A percentile compares a stretch with the other conserved stretches of the same genome.
Evolutionary conservation across 805 yeast species (phyloP).

Genomic region (Kodamaea kakaduensis): DNA sequence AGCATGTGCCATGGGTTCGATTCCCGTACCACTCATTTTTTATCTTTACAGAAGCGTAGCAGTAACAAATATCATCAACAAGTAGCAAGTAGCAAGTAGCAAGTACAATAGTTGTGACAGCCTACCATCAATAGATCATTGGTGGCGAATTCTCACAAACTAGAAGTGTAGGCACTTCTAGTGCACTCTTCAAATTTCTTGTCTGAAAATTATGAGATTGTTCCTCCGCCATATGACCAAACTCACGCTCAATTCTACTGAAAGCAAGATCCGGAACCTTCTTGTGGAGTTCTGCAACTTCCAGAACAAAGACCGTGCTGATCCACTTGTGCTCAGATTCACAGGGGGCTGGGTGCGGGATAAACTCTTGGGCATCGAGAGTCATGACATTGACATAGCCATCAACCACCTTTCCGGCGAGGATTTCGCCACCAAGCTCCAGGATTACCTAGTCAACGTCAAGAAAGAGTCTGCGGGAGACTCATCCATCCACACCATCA

Average conservation of each 20-base stretch:
- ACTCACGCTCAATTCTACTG: constrained; percentile 28
- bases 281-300: constrained; percentile 39
- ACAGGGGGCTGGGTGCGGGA: constrained; percentile 99
- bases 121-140: no score
- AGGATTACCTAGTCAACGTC: constrained; percentile 37
- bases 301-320: constrained; percentile 26
- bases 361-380: constrained; percentile 72
- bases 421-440: constrained; percentile 68
- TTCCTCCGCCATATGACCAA: constrained; percentile 7
- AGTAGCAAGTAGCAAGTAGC: no score
- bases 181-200: no score
- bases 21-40: constrained; percentile 77
- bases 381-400: constrained; percentile 91
- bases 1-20: constrained; percentile 94
- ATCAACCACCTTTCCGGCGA: constrained; percentile 82
- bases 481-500: constrained; percentile 68
- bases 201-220: no score
- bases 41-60: no score
- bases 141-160: no score
- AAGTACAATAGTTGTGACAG: no score
- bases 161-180: no score
- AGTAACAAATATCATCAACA: no score
- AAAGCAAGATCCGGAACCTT: constrained; percentile 36
- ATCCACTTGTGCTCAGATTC: constrained; percentile 59
- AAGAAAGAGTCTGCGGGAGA: constrained; percentile 26